Base-by-base conservation (phyloP, 1,284 basidiomycete species). In the Meripilus lineatus region DNA sequence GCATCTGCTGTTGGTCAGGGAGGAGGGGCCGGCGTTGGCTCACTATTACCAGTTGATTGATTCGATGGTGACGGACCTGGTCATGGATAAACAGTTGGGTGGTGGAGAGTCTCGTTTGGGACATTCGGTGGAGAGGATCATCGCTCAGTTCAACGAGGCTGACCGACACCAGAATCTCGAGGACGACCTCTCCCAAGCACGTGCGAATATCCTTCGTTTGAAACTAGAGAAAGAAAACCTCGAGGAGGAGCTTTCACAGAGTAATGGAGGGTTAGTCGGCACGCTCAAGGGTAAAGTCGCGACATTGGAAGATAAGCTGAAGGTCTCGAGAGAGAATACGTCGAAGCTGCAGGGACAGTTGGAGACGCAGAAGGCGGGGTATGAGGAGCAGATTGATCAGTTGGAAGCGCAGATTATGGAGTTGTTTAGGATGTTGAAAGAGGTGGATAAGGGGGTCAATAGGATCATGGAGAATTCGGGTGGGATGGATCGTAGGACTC, bases 41-140 rank as follows among this genome's bases (percentile, higher is more conserved):
- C 87, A 93, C 55, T 91, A 94, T 65, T 97, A 90, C 65, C 92
- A 93, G 65, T 78, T 99, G 38, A 79, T 99, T 56, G 93, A 98
- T 62, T 85, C 89, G n/a, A 72, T 98, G 39, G 81, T 99, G 38
- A 85, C 91, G 25, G 89, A 94, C 55, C 83, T 99, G 36, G 93
- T 98, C 20, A 79, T 97, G 68, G 93, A 96, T 65, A 90, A 93
- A 64, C 89, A 90, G 55, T 76, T 93, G 40, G 79, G 77, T 23
- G 89, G 90, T 25, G 89, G 93, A 22, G 89, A 92, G 47, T 79
- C 84, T 39, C 79, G 93, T 17, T 76, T 97, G 51, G 94, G 93
- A 1, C 83, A 89, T 46, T 93, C 91, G 2, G 93, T 99, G 17
- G 84, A 92, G 52, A 80, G 87, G 39, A 79, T 98, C 47, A 86